Evolutionary conservation across 2,329 filamentous ascomycete genomes (phyloP), one percentile per base, ranked within the genome.

Genomic region (Hypoxylon sp.): DNA sequence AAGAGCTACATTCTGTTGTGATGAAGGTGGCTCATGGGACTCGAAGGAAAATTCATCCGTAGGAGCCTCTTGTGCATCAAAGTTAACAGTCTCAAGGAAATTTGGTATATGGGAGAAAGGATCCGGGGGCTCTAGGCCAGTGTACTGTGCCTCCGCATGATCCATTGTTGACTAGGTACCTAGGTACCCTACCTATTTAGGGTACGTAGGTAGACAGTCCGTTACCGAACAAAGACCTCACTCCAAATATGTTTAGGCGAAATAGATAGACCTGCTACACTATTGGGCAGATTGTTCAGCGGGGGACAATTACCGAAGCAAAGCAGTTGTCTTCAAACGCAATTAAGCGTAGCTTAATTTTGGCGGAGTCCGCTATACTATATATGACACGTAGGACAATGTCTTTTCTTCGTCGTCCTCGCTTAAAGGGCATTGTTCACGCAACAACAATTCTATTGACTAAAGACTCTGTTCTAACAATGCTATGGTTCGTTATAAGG

Each of bases 161-260:
- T 50, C 21, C 62, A 68, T 69, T 21, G 7, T 36, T 32, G 23
- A 32, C 14, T 30, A 36, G 3, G 3, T 28, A 30, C 5, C 1
- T 30, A 30, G 23, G 5, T 4, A 6, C 30, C 10, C n/a, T n/a
- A n/a, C n/a, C n/a, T n/a, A n/a, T n/a, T n/a, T n/a, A n/a, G n/a
- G n/a, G n/a, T n/a, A n/a, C n/a, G n/a, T n/a, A n/a, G n/a, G n/a
- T 23, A 23, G 5, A 23, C 23, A 23, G 50, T 53, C 56, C 51
- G 61, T 58, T 60, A 65, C 64, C 53, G 53, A 64, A 71, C 58
- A 65, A 19, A 56, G 48, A 32, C 38, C 41, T 34, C n/a, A 32
- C 5, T 57, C 55, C 23, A 41, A 57, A 45, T 17, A n/a, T 19
- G 5, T 38, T 38, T 14, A 10, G 14, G 30, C 28, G 43, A 58